Percentiles rank a stretch among this genome's conserved stretches.
These are phyloP conservation scores for Apophysomyces trapeziformis DNA, from an alignment of 371 early-diverging fungal genomes.

Conservation along the genomic window DNA sequence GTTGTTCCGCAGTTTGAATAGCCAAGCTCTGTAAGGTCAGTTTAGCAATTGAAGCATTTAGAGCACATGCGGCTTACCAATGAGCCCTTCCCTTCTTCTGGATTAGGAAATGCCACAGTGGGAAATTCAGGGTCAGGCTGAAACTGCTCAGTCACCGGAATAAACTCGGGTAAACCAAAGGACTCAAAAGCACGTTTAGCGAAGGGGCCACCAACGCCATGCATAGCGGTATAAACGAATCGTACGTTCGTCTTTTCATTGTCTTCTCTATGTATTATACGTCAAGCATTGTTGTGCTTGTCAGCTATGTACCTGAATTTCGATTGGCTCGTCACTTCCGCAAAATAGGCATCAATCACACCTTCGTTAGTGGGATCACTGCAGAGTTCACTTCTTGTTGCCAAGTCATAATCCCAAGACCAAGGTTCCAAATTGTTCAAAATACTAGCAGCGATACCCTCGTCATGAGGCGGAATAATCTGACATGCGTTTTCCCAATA, in stretches of 20 bases:
- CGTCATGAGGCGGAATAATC: conserved; percentile 91
- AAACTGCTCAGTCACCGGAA: conserved; percentile 69
- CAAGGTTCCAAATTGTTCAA: conserved; percentile 72
- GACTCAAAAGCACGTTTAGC: conserved; percentile 71
- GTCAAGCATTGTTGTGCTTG: background rate
- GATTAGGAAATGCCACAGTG: conserved; percentile 91
- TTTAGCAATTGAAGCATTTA: background rate
- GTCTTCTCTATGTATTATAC: conserved; percentile 32
- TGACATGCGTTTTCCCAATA: conserved; percentile 93
- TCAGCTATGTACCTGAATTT: conserved; percentile 22
- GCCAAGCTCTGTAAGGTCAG: conserved; percentile 57
- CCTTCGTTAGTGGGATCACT: conserved; percentile 60
- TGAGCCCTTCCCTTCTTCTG: conserved; percentile 92
- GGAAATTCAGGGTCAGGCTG: conserved; percentile 92
- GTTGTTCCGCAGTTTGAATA: conserved; percentile 71
- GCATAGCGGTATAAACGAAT: conserved; percentile 95
- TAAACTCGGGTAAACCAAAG: conserved; percentile 72
- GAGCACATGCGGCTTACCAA: conserved; percentile 46
- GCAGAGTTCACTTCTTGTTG: conserved; percentile 49
- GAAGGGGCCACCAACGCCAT: conserved; percentile 89
- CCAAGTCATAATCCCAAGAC: conserved; percentile 77
- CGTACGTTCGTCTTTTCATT: conserved; percentile 58
- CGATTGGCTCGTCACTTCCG: conserved; percentile 55
- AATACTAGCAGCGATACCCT: conserved; percentile 80
- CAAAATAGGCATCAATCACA: conserved; percentile 75